phyloP scores from a whole-genome alignment of 179 eudicot species.

The Vitellaria paradoxa region DNA sequence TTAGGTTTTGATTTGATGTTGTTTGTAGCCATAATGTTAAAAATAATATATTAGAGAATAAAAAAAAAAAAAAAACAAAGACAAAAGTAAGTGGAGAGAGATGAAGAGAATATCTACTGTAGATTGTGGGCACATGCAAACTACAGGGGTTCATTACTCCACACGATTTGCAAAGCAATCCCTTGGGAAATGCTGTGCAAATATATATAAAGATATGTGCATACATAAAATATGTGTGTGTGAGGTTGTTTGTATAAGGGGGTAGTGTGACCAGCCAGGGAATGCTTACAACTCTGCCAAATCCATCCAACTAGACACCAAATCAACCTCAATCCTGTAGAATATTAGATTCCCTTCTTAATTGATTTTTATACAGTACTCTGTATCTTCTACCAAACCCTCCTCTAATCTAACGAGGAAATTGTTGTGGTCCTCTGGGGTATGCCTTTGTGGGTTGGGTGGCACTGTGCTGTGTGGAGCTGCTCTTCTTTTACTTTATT shows the following conservation, averaged over 20 bases:
- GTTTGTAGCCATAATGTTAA: background rate
- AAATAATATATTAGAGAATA: background rate
- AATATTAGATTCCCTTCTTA: constrained; percentile 12
- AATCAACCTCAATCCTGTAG: constrained; percentile 37
- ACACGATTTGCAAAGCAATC: constrained; percentile 25
- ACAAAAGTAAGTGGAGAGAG: constrained; percentile 21
- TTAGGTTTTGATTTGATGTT: constrained; percentile 21
- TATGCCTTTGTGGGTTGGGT: background rate
- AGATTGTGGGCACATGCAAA: constrained; percentile 55
- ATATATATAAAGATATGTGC: background rate
- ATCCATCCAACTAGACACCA: constrained; percentile 34
- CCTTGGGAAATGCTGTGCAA: constrained; percentile 17
- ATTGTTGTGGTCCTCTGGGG: background rate
- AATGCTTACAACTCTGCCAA: constrained; percentile 15
- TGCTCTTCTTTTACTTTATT: background rate
- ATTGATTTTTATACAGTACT: background rate
- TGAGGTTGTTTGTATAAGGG: background rate
- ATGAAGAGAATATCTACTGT: constrained; percentile 48
- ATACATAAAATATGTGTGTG: background rate
- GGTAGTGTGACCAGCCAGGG: background rate
- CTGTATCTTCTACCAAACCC: constrained; percentile 8
- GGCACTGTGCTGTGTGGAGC: background rate
- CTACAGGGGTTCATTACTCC: constrained; percentile 19
- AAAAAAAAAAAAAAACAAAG: background rate
- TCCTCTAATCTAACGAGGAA: background rate